phyloP scores from a whole-genome alignment of 108 stramenopile genomes.

The Hondaea fermentalgiana region DNA sequence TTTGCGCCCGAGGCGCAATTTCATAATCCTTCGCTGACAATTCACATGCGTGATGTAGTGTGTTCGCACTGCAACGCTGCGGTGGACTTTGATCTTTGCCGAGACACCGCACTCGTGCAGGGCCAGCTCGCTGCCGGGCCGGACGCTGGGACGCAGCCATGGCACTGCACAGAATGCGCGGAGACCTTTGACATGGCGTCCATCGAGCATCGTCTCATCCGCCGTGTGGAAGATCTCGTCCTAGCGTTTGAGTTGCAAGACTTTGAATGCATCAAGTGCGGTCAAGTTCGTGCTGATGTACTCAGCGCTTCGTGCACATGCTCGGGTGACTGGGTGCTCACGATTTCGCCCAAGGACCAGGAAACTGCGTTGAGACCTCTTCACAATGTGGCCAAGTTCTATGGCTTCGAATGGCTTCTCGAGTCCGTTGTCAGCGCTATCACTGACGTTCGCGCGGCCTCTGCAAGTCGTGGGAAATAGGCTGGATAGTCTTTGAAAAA shows the following conservation, averaged over 20 bases:
- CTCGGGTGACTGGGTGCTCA: neutral
- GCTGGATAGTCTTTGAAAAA: no score
- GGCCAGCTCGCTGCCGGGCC: neutral
- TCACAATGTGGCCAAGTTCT: neutral
- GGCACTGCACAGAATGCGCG: slow-evolving; percentile 79
- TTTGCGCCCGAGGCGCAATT: slow-evolving; percentile 73
- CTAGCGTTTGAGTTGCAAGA: slow-evolving; percentile 84
- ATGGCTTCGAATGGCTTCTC: neutral
- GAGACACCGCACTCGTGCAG: slow-evolving; percentile 4
- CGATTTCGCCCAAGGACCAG: neutral
- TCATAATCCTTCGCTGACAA: slow-evolving; percentile 71
- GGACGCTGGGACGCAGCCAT: slow-evolving; percentile 3
- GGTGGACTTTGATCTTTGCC: slow-evolving; percentile 82
- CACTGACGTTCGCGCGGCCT: neutral
- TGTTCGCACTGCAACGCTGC: slow-evolving; percentile 83
- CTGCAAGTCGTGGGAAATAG: no score
- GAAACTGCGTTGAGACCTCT: neutral
- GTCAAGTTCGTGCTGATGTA: slow-evolving; percentile 39
- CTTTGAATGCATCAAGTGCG: slow-evolving; percentile 74
- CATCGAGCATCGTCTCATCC: slow-evolving; percentile 74
- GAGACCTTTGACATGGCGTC: slow-evolving; percentile 62
- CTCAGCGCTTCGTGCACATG: neutral
- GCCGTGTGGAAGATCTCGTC: slow-evolving; percentile 60
- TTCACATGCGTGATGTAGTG: slow-evolving; percentile 82
- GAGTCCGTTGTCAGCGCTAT: neutral